Base-by-base conservation (phyloP, 352 stramenopile species). In the Pythium monospermum region DNA sequence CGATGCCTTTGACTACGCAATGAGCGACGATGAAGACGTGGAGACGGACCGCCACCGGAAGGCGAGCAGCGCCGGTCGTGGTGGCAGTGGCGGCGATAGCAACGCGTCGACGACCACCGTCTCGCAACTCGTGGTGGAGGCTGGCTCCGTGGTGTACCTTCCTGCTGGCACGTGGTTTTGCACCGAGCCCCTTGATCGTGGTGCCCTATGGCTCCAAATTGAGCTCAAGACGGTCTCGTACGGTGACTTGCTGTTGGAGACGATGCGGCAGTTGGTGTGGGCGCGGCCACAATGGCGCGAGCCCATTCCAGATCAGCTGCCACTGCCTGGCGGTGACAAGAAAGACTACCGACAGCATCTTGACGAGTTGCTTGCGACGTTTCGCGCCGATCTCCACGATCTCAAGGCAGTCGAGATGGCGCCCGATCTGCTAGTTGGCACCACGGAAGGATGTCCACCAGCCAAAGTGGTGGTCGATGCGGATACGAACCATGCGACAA, bases 81-180 rank as follows among this genome's bases (percentile, higher is more conserved):
- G n/a, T n/a, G n/a, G n/a, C n/a, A n/a, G n/a, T n/a, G n/a, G n/a
- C n/a, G n/a, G n/a, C n/a, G n/a, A n/a, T n/a, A n/a, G 5, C 4
- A 23, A 30, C 13, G 8, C 8, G 1, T 11, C 36, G 11, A 48
- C 25, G 3, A 4, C 16, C 22, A 21, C 28, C 4, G 11, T 38
- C 1, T 16, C 58, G 1, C 51, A 69, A 13, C 25, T 59, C 13
- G 30, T 64, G 0, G 36, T 71, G 0, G 62, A 67, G 16, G 49
- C 75, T n/a, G 78, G 78, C 0, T 68, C 62, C 0, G 64, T 89
- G 0, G 25, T 71, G 0, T 87, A 87, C 51, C n/a, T 85, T 4
- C 71, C 78, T 18, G 56, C 49, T 0, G 75, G 75, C 13, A 71
- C 62, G 4, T 89, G 78, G 78, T 78, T 73, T 33, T 40, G 63